Evolutionary conservation across 148 eudicot genomes (phyloP).

Genomic region (Rhododendron griersonianum): DNA sequence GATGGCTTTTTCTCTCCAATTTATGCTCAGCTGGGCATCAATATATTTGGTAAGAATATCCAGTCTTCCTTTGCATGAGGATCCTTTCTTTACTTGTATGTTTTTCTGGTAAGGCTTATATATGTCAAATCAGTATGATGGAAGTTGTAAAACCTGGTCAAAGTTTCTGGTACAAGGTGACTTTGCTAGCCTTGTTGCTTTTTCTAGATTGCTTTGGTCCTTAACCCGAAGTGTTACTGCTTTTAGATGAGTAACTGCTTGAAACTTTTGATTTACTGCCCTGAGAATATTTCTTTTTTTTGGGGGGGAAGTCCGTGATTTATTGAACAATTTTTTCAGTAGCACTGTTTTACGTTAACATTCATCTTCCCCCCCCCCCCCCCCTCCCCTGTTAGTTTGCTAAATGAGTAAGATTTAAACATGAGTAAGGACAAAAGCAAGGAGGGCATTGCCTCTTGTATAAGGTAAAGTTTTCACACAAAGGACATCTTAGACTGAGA

Average conservation of each 20-base stretch:
- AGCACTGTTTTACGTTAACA: neutral
- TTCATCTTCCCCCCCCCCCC: neutral
- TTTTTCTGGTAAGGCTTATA: neutral
- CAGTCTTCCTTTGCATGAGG: neutral
- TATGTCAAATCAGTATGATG: neutral
- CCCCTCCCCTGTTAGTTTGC: neutral
- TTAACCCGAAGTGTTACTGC: neutral
- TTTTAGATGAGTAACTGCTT: neutral
- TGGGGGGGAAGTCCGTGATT: neutral
- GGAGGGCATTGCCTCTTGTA: neutral
- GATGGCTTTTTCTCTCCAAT: conserved; percentile 90
- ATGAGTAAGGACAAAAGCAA: neutral
- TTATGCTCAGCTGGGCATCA: conserved; percentile 80
- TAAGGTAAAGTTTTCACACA: neutral
- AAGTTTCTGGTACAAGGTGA: neutral
- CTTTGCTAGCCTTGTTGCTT: neutral
- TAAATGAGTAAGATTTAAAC: neutral
- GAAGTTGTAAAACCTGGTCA: neutral
- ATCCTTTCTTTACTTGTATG: neutral
- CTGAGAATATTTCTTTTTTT: neutral
- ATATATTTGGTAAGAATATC: conserved; percentile 63
- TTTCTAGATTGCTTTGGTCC: neutral
- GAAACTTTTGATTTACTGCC: neutral
- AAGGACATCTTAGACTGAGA: neutral
- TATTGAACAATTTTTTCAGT: neutral